Conservation (phyloP, 1,284 basidiomycete genomes). For the Rhodotorula sp. region DNA sequence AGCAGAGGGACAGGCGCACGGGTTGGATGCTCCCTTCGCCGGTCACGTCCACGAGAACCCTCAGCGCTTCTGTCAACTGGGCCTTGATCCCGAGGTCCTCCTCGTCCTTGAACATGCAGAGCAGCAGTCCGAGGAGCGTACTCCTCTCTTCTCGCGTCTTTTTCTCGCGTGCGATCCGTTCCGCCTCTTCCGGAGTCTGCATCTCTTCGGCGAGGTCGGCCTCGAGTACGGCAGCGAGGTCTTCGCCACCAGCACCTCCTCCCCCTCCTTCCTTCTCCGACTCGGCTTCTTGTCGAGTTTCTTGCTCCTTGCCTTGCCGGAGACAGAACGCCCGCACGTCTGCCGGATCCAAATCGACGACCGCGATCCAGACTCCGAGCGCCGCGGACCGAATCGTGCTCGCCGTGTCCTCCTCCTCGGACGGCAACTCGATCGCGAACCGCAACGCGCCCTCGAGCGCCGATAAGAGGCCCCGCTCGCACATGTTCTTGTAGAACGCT, state of each 20-base stretch:
- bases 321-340: conserved; percentile 80
- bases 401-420: conserved; percentile 45
- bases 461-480: conserved; percentile 83
- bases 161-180: conserved; percentile 53
- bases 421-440: conserved; percentile 3
- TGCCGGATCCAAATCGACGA: conserved; percentile 88
- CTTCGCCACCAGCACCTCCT: conserved; percentile 41
- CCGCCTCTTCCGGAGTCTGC: conserved; percentile 41
- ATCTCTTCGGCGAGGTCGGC: conserved; percentile 52
- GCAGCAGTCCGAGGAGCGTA: conserved; percentile 72
- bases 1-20: conserved; percentile 43
- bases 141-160: conserved; percentile 24
- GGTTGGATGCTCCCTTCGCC: conserved; percentile 46
- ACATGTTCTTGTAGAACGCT: conserved; percentile 80
- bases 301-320: conserved; percentile 53
- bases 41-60: conserved; percentile 70
- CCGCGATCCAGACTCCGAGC: conserved; percentile 79
- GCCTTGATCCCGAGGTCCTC: conserved; percentile 83
- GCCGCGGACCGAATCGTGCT: conserved; percentile 69
- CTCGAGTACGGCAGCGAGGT: conserved; percentile 52
- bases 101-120: conserved; percentile 71
- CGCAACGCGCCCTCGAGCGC: conserved; percentile 71
- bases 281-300: conserved; percentile 56
- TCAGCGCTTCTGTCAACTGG: conserved; percentile 85
- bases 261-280: conserved; percentile 47